phyloP scores from a whole-genome alignment of 257 asterid species.

The Fraxinus excelsior region DNA sequence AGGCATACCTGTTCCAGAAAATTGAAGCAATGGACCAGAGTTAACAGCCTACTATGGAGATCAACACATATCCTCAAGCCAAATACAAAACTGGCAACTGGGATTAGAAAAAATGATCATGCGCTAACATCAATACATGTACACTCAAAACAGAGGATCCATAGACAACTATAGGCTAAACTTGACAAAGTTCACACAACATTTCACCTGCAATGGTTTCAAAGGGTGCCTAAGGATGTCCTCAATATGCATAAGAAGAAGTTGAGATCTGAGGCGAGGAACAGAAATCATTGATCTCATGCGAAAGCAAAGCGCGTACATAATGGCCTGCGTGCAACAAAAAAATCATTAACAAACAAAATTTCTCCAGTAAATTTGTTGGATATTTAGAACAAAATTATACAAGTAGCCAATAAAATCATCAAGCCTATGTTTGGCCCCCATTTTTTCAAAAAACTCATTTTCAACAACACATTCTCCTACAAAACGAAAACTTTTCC shows the following conservation, averaged over 20 bases:
- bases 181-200: neutral
- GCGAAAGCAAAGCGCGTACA: slow-evolving; percentile 93
- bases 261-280: slow-evolving; percentile 65
- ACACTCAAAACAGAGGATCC: neutral
- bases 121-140: neutral
- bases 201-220: slow-evolving; percentile 70
- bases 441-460: no score
- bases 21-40: slow-evolving; percentile 9
- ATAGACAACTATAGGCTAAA: no score
- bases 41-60: neutral
- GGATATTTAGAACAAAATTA: neutral
- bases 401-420: neutral
- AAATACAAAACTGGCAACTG: neutral
- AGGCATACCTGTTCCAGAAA: slow-evolving; percentile 67
- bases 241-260: slow-evolving; percentile 53
- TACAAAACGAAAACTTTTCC: no score
- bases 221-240: slow-evolving; percentile 68
- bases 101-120: neutral
- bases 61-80: neutral
- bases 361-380: neutral
- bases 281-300: slow-evolving; percentile 66
- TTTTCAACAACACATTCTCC: no score
- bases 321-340: slow-evolving; percentile 57
- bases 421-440: neutral
- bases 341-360: slow-evolving; percentile 22